Conservation (phyloP, 306 rosid species). For the Argentina anserina region DNA sequence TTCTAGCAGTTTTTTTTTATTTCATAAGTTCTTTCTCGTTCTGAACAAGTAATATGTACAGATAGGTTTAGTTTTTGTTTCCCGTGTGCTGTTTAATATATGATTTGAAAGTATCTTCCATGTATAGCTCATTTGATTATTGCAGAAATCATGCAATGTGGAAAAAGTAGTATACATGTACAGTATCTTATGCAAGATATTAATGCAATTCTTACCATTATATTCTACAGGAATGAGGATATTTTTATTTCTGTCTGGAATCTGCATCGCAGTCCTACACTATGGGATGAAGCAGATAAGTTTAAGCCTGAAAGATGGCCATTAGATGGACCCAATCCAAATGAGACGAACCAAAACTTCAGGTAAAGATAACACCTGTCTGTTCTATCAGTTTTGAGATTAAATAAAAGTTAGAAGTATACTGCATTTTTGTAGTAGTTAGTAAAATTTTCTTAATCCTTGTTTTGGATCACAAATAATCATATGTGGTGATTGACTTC, state of each 20-base stretch:
- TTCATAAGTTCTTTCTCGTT: neutral
- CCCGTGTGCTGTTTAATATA: neutral
- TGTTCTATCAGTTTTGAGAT: neutral
- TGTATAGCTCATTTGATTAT: neutral
- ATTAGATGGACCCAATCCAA: slow-evolving; percentile 94
- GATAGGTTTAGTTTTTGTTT: neutral
- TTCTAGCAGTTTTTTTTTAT: neutral
- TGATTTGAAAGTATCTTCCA: neutral
- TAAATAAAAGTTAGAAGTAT: neutral
- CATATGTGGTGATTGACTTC: slow-evolving; percentile 6
- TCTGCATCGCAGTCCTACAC: slow-evolving; percentile 78
- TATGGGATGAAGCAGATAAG: slow-evolving; percentile 83
- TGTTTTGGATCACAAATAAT: neutral
- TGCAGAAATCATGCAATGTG: neutral
- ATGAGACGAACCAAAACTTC: slow-evolving; percentile 90
- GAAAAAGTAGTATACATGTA: neutral
- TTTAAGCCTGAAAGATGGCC: slow-evolving; percentile 96
- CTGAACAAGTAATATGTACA: neutral
- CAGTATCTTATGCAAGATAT: neutral
- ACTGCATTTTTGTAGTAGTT: neutral
- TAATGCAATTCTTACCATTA: slow-evolving; percentile 2
- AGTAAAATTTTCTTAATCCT: neutral
- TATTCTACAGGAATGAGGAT: slow-evolving; percentile 80
- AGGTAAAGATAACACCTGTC: slow-evolving; percentile 46
- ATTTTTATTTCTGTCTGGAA: slow-evolving; percentile 91